phyloP scores from a whole-genome alignment of 148 eudicot species.

The Camellia lanceoleosa region DNA sequence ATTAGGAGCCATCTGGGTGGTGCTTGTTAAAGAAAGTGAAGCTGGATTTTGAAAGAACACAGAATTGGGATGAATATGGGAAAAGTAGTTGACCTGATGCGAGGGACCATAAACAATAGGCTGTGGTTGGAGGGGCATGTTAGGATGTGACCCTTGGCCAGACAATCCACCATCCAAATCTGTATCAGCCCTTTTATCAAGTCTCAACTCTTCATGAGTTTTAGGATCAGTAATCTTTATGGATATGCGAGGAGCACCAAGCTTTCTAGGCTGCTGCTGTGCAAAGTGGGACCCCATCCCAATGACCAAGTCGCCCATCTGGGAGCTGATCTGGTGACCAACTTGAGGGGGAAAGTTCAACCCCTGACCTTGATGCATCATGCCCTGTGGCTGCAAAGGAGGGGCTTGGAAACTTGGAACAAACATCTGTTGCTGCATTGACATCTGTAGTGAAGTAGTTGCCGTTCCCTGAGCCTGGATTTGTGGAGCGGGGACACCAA shows the following conservation, averaged over 20 bases:
- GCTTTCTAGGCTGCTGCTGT: constrained; percentile 54
- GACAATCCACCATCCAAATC: constrained; percentile 36
- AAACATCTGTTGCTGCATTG: constrained; percentile 51
- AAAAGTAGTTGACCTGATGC: constrained; percentile 46
- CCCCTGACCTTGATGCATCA: constrained; percentile 70
- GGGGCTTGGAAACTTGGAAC: constrained; percentile 59
- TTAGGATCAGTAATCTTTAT: constrained; percentile 91
- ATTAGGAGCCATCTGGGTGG: constrained; percentile 37
- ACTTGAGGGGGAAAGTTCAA: constrained; percentile 62
- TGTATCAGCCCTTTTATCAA: constrained; percentile 43
- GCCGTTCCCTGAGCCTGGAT: constrained; percentile 45
- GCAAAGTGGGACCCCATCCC: constrained; percentile 48
- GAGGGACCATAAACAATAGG: constrained; percentile 43
- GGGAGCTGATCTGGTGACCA: constrained; percentile 55
- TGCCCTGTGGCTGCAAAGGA: constrained; percentile 66
- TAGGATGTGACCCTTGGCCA: constrained; percentile 39
- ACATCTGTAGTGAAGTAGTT: constrained; percentile 45
- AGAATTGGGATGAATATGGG: constrained; percentile 31
- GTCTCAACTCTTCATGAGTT: constrained; percentile 80
- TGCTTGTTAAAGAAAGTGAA: constrained; percentile 33
- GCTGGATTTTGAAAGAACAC: constrained; percentile 12
- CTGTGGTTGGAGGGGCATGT: constrained; percentile 56
- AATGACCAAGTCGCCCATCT: constrained; percentile 64
- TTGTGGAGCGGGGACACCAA: constrained; percentile 50
- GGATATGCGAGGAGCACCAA: constrained; percentile 46